Evolutionary conservation across 2,329 filamentous ascomycete genomes (phyloP), one percentile per base, ranked within the genome.

Genomic region (Davidsoniella eucalypti): DNA sequence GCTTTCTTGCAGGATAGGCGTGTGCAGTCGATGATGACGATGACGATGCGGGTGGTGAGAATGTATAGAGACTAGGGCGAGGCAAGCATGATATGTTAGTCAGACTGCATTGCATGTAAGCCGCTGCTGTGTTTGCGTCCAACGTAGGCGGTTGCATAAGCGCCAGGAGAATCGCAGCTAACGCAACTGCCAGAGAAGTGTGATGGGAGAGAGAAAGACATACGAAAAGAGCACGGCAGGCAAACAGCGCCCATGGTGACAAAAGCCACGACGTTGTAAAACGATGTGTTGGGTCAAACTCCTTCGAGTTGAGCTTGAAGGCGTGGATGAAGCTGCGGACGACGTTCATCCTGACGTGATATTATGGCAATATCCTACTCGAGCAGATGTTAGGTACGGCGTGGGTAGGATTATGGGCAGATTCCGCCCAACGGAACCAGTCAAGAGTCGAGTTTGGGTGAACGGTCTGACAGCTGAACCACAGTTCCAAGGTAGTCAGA

Each of bases 201-300:
- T 17, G 10, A 12, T 39, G 29, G 29, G 23, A 18, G 7, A 8
- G 8, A 4, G 21, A 12, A 29, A 29, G 21, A 71, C 69, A 58
- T 63, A 74, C 69, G 59, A 79, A 69, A 39, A 69, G 53, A 45
- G 73, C 72, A 54, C 80, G 78, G 47, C 74, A 60, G 48, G 61
- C 65, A 56, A 77, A 79, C 44, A 90, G 70, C 1, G 72, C 58
- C 58, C 71, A 71, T 0, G 85, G 82, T 21, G 77, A 64, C n/a
- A 93, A 64, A 7, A 88, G 63, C 84, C 85, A 93, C 12, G 85
- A 93, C 14, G 85, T 92, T 62, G 79, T 76, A 65, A 84, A 87
- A 52, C 81, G 76, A 63, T 82, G 72, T 40, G 73, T 68, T 5
- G 72, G 71, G 59, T 77, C 73, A 67, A 68, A 76, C 29, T 62